Base-by-base conservation (phyloP, 306 rosid species). In the Corylus americana region DNA sequence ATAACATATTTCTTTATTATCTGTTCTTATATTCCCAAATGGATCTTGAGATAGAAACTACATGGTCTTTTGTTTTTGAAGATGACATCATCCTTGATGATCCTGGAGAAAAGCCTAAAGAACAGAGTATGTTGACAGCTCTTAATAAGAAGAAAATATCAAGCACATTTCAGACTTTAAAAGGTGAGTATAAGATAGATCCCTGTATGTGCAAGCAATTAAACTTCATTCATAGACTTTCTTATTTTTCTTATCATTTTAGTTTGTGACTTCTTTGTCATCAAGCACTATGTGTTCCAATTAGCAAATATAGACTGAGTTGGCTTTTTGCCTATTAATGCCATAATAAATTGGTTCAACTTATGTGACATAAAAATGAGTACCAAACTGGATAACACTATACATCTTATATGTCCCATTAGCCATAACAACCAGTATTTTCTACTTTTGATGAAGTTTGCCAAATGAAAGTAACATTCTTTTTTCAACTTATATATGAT, bases 21-120 rank as follows among this genome's bases (percentile, higher is more conserved):
- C 7, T 14, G 1, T 67, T 8, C 49, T 39, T 39, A 3, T 17
- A 17, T 1, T n/a, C 16, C 72, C 12, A 64, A 39, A 63, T 55
- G 44, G 55, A 45, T 70, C 49, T 63, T 55, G 79, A 22, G 74
- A 57, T 67, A 31, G n/a, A 48, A 50, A 53, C 35, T 74, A 54
- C 77, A 64, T 51, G 35, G 70, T 69, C 13, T 72, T 69, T 76
- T 49, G 58, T 75, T 79, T 69, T 14, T 75, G 11, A 63, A 91
- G 98, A 92, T 88, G 97, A 95, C 87, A 92, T 90, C 0, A 92
- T 87, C 76, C 81, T 90, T 35, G 97, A 89, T 4, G 85, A 85
- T 73, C 82, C 76, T 35, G 85, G 73, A 73, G 96, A 90, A 79
- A 90, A 82, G 70, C 92, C 86, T 10, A 91, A 92, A 83, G 94